Percentiles rank a stretch among this genome's conserved stretches.
Evolutionary conservation across 1,284 basidiomycete species (phyloP).

Genomic region (Erythrobasidium hasegawianum): DNA sequence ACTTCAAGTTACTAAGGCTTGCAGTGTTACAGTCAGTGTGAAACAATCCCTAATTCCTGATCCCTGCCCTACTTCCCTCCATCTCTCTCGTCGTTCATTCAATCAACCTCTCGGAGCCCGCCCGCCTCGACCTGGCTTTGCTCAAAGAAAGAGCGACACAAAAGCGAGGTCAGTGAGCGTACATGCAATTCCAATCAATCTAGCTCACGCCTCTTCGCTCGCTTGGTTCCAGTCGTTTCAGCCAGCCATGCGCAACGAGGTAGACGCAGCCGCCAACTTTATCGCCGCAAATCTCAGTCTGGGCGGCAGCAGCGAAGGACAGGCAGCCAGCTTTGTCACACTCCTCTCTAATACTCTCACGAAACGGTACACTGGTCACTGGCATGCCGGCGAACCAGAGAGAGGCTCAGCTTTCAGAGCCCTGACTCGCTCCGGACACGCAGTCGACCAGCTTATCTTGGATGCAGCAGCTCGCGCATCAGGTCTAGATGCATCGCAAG

Average conservation of each 20-base stretch:
- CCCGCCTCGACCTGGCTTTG: neutral
- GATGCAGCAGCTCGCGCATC: neutral
- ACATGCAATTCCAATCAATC: too few species aligned
- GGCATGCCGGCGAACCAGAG: conserved; percentile 43
- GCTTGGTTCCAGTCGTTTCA: neutral
- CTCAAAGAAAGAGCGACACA: too few species aligned
- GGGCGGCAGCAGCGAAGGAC: neutral
- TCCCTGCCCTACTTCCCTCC: neutral
- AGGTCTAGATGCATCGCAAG: conserved; percentile 5
- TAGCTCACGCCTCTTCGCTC: too few species aligned
- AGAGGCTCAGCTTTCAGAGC: conserved; percentile 43
- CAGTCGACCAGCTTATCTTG: conserved; percentile 32
- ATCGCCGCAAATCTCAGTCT: conserved; percentile 36
- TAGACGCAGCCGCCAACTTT: conserved; percentile 36
- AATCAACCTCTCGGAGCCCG: neutral
- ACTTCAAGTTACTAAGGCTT: too few species aligned
- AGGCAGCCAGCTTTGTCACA: neutral
- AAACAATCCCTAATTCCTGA: too few species aligned
- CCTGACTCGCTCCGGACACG: conserved; percentile 26
- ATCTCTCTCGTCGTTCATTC: conserved; percentile 8
- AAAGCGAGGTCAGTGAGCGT: too few species aligned
- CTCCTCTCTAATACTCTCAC: conserved; percentile 18
- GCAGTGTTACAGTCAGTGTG: too few species aligned
- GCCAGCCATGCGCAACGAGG: conserved; percentile 5
- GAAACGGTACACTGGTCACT: conserved; percentile 40